These are phyloP conservation scores for Cytospora chrysosperma DNA, from an alignment of 2,329 filamentous ascomycete species.

Conservation along the genomic window DNA sequence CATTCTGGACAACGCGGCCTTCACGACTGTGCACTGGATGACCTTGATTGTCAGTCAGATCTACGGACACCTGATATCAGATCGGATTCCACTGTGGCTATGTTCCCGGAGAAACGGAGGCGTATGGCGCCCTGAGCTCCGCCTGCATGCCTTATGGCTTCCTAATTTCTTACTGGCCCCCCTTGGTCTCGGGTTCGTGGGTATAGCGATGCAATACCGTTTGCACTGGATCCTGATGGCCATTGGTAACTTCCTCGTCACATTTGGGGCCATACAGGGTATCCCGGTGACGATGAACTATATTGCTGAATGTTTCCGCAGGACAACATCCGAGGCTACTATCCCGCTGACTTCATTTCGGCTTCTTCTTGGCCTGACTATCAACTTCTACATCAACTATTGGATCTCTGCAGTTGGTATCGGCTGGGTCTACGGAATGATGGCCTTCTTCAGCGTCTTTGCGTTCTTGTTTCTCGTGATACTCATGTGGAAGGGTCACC, in stretches of 20 bases:
- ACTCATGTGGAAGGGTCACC: constrained; percentile 33
- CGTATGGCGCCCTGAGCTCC: constrained; percentile 41
- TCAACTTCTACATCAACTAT: constrained; percentile 40
- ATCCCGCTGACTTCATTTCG: constrained; percentile 36
- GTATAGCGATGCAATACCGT: constrained; percentile 40
- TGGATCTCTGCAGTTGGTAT: constrained; percentile 38
- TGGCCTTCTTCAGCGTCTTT: constrained; percentile 38
- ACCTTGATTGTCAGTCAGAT: constrained; percentile 37
- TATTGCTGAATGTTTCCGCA: constrained; percentile 35
- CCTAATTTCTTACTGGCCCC: constrained; percentile 34
- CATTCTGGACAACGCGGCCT: constrained; percentile 39
- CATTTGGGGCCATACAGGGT: constrained; percentile 34
- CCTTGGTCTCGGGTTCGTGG: constrained; percentile 38
- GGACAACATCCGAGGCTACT: constrained; percentile 38
- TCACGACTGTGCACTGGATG: constrained; percentile 41
- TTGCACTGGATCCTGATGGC: constrained; percentile 41
- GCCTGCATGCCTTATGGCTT: constrained; percentile 34
- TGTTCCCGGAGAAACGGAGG: constrained; percentile 30
- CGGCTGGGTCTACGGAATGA: constrained; percentile 42
- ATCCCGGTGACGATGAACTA: constrained; percentile 36
- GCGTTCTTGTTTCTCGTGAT: constrained; percentile 30
- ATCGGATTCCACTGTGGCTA: constrained; percentile 39
- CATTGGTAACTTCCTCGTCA: constrained; percentile 40
- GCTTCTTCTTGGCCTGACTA: constrained; percentile 37
- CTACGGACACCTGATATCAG: constrained; percentile 39